A percentile compares a stretch with the other conserved stretches of the same genome.
These are phyloP conservation scores for Backusella psychrophila DNA, from an alignment of 192 early-diverging fungal genomes.

Conservation along the genomic window DNA sequence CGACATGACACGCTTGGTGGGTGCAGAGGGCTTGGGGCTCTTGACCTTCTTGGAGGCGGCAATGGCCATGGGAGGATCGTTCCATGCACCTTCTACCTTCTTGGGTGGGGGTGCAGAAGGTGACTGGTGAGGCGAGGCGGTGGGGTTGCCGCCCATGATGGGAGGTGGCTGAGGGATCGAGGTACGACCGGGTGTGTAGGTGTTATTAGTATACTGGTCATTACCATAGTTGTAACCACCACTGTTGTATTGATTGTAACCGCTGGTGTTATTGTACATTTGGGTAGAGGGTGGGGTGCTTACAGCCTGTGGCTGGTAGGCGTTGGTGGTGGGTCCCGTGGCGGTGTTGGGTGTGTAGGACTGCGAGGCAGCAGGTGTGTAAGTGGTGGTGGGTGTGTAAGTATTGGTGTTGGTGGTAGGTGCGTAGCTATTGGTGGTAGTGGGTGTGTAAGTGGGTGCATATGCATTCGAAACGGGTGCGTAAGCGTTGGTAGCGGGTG, in stretches of 20 bases:
- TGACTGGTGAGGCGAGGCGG: constrained; percentile 38
- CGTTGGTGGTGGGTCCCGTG: background rate
- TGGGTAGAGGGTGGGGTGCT: background rate
- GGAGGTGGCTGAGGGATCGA: constrained; percentile 24
- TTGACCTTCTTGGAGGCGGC: constrained; percentile 20
- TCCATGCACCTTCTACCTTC: constrained; percentile 51
- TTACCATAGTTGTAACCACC: background rate
- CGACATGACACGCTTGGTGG: constrained; percentile 33
- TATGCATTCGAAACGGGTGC: background rate
- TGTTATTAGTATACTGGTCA: background rate
- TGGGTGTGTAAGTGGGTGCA: constrained; percentile 25
- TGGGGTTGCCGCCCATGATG: background rate
- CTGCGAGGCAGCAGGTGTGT: constrained; percentile 28
- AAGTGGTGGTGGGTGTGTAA: constrained; percentile 18
- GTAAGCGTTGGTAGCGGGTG: constrained; percentile 22
- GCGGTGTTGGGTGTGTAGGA: background rate
- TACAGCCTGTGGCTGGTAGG: constrained; percentile 21
- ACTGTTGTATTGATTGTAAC: background rate
- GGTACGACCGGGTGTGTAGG: background rate
- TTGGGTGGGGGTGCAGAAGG: constrained; percentile 29
- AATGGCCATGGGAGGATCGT: constrained; percentile 50
- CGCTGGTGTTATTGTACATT: background rate
- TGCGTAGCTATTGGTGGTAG: constrained; percentile 9
- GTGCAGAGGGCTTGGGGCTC: constrained; percentile 7
- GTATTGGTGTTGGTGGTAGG: constrained; percentile 8